Percentiles rank a stretch among this genome's conserved stretches.
These are phyloP conservation scores for Soucietia sequanensis DNA, from an alignment of 805 yeast species.

Conservation along the genomic window DNA sequence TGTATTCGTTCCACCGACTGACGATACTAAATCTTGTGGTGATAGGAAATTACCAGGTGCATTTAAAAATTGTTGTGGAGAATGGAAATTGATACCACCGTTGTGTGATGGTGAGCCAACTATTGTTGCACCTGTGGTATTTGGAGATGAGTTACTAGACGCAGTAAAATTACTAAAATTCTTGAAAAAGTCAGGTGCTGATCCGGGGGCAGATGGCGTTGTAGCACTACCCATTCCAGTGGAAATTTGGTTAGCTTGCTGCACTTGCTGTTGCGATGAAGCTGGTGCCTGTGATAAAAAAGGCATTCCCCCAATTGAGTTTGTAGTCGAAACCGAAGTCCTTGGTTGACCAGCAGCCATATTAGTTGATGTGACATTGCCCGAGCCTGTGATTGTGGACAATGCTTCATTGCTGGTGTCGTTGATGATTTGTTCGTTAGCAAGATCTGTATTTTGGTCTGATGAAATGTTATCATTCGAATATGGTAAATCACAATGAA, in stretches of 20 bases:
- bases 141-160: conserved; percentile 23
- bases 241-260: neutral
- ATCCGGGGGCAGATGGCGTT: conserved; percentile 3
- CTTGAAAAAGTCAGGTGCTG: conserved; percentile 16
- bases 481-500: conserved; percentile 14
- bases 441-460: neutral
- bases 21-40: conserved; percentile 21
- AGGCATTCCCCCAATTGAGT: too few species aligned
- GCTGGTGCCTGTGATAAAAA: too few species aligned
- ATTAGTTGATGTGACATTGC: neutral
- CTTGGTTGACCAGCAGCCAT: neutral
- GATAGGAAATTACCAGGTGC: conserved; percentile 32
- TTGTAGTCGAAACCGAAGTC: too few species aligned
- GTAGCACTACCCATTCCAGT: neutral
- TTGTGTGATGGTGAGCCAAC: conserved; percentile 28
- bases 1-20: conserved; percentile 3
- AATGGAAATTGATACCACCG: conserved; percentile 27
- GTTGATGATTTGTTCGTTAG: too few species aligned
- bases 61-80: conserved; percentile 37
- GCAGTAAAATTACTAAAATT: conserved; percentile 11
- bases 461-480: neutral
- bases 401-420: too few species aligned
- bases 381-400: neutral
- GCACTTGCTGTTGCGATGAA: too few species aligned
- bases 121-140: conserved; percentile 16